phyloP scores from a whole-genome alignment of 2,329 filamentous ascomycete species.

The Talaromyces sp. region DNA sequence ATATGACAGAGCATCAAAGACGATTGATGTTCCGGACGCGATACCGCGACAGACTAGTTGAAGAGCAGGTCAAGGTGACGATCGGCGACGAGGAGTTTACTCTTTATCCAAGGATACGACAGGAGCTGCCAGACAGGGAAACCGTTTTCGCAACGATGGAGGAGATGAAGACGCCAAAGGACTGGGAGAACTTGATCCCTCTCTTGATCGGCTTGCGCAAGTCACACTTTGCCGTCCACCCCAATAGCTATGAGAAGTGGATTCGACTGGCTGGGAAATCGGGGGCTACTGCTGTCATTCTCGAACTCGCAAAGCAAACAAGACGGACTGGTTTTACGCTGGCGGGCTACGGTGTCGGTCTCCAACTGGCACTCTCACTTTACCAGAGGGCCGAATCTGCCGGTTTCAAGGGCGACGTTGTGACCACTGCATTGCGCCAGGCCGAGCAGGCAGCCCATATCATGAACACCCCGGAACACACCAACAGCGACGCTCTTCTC shows the following conservation, averaged over 20 bases:
- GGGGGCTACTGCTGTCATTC: constrained; percentile 30
- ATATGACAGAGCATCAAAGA: constrained; percentile 33
- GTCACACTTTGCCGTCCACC: constrained; percentile 22
- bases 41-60: constrained; percentile 29
- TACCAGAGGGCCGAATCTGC: constrained; percentile 30
- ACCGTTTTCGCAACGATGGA: constrained; percentile 27
- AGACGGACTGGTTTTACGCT: constrained; percentile 34
- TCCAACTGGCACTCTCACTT: constrained; percentile 21
- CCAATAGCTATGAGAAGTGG: constrained; percentile 28
- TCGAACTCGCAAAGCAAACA: constrained; percentile 33
- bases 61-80: constrained; percentile 38
- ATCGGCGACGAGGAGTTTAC: constrained; percentile 36
- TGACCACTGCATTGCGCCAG: constrained; percentile 26
- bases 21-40: constrained; percentile 36
- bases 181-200: constrained; percentile 39
- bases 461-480: constrained; percentile 33
- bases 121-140: constrained; percentile 28
- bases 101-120: constrained; percentile 32
- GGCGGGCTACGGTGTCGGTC: constrained; percentile 16
- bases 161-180: constrained; percentile 32
- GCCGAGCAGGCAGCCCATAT: constrained; percentile 31
- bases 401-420: constrained; percentile 28
- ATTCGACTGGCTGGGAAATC: constrained; percentile 33
- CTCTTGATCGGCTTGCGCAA: constrained; percentile 36
- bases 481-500: constrained; percentile 14